phyloP scores from a whole-genome alignment of 441 rosid genomes.

The Raphanus hybrid region DNA sequence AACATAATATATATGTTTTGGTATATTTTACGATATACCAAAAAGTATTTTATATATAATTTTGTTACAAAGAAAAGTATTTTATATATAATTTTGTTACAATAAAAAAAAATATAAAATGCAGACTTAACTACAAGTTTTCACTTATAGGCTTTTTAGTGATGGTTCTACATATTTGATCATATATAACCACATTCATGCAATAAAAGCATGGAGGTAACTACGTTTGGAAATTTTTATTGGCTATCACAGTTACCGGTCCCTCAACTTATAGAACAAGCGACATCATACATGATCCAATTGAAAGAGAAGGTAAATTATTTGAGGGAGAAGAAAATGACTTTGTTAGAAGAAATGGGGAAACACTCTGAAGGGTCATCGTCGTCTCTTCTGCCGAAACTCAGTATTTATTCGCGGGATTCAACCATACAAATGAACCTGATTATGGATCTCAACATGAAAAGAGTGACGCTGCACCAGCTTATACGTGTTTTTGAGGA shows the following conservation, averaged over 20 bases:
- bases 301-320: constrained; percentile 18
- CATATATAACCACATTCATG: no score
- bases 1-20: not conserved
- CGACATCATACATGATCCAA: constrained; percentile 40
- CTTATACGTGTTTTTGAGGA: constrained; percentile 43
- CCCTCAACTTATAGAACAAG: constrained; percentile 42
- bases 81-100: not conserved
- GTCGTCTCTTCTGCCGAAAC: constrained; percentile 14
- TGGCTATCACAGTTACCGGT: constrained; percentile 26
- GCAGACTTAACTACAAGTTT: no score
- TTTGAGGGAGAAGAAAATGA: no score
- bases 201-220: not conserved
- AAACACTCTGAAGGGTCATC: constrained; percentile 15
- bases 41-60: no score
- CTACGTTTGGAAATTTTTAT: not conserved
- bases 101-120: not conserved
- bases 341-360: constrained; percentile 2
- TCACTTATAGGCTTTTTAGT: no score
- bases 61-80: no score
- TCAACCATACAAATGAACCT: constrained; percentile 42
- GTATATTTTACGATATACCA: not conserved
- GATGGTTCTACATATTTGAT: no score
- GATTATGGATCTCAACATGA: constrained; percentile 26
- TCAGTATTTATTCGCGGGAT: constrained; percentile 27
- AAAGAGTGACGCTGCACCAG: constrained; percentile 39